These are phyloP conservation scores for Clathrus columnatus DNA, from an alignment of 768 basidiomycete species.

Conservation along the genomic window DNA sequence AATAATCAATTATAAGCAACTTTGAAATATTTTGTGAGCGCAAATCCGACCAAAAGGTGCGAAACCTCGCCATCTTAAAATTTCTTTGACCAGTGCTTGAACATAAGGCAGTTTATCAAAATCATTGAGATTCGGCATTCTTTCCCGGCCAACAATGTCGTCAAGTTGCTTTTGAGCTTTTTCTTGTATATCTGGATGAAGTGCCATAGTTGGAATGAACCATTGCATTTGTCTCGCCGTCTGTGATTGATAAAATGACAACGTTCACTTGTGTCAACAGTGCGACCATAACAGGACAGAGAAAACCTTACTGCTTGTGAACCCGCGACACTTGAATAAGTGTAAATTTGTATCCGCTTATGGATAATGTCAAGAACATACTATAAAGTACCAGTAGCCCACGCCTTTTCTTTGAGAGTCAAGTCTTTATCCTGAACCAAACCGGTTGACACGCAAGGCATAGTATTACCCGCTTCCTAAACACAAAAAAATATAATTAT, in stretches of 20 bases:
- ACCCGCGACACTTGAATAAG: not conserved
- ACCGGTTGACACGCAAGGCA: not conserved
- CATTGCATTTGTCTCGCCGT: constrained; percentile 25
- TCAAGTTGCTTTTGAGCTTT: constrained; percentile 15
- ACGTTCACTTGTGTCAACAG: no score
- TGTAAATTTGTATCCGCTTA: not conserved
- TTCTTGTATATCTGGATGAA: constrained; percentile 30
- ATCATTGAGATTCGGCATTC: constrained; percentile 10
- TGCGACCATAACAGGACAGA: not conserved
- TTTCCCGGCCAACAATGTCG: constrained; percentile 7
- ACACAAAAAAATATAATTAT: no score
- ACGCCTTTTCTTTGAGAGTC: not conserved
- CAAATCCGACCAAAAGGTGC: constrained; percentile 4
- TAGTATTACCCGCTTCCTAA: not conserved
- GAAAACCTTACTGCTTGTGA: not conserved
- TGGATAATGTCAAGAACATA: not conserved
- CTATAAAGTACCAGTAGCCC: not conserved
- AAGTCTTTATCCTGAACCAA: not conserved
- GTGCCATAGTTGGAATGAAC: constrained; percentile 48
- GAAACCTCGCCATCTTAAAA: constrained; percentile 12
- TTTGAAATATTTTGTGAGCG: not conserved
- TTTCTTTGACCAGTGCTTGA: constrained; percentile 10
- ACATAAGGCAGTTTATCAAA: constrained; percentile 14
- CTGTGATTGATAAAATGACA: no score
- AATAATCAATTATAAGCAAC: not conserved